Evolutionary conservation across 2,329 filamentous ascomycete species (phyloP).

Genomic region (Colletotrichum truncatum): DNA sequence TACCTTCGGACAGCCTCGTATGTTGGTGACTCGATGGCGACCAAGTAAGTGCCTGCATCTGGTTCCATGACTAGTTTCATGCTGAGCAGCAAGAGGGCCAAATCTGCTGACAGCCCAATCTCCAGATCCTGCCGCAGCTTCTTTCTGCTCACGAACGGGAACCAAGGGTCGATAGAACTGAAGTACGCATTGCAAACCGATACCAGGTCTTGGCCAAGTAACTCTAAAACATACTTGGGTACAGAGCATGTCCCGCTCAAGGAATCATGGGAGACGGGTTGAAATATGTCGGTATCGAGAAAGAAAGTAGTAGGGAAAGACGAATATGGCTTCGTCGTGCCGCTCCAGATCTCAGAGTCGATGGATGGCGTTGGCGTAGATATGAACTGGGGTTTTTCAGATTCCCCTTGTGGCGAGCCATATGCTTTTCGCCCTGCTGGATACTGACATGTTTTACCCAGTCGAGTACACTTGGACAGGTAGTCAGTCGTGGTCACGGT

Average conservation of each 20-base stretch:
- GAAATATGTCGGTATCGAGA: constrained; percentile 32
- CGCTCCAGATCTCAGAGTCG: background rate
- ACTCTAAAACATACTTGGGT: background rate
- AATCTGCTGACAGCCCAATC: constrained; percentile 9
- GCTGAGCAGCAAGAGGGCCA: constrained; percentile 33
- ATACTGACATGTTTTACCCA: constrained; percentile 36
- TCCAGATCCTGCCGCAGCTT: constrained; percentile 3
- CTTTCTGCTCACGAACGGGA: constrained; percentile 36
- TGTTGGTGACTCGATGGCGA: background rate
- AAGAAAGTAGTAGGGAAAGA: constrained; percentile 34
- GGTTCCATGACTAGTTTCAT: constrained; percentile 37
- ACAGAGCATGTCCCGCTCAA: background rate
- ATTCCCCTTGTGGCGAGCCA: background rate
- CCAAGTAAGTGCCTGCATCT: no score
- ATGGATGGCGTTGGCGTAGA: background rate
- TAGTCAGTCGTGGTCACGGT: background rate
- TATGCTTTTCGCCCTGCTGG: constrained; percentile 13
- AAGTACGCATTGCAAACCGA: constrained; percentile 31
- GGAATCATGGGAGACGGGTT: constrained; percentile 21
- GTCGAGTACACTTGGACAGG: constrained; percentile 32
- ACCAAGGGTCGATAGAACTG: constrained; percentile 34
- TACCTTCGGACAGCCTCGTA: constrained; percentile 32
- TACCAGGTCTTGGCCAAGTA: constrained; percentile 4
- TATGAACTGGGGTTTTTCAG: background rate
- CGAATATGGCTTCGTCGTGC: background rate